Conservation (phyloP, 257 asterid species). For the Pogostemon cablin region DNA sequence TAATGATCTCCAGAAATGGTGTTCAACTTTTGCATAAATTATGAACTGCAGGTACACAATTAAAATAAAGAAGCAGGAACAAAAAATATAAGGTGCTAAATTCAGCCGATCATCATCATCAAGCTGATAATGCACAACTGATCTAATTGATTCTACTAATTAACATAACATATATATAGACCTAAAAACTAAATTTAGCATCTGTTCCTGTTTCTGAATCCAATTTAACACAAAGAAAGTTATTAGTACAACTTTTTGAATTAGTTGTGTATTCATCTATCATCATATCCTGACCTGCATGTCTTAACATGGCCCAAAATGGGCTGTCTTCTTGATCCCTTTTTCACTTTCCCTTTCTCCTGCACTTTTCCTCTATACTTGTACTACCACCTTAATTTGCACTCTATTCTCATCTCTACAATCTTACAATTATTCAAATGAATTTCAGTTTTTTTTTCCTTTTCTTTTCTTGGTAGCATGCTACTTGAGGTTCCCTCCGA, state of each 20-base stretch:
- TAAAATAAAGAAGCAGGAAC: constrained; percentile 66
- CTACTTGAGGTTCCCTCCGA: constrained; percentile 69
- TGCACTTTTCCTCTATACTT: constrained; percentile 27
- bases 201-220: constrained; percentile 69
- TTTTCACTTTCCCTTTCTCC: constrained; percentile 41
- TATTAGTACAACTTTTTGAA: constrained; percentile 33
- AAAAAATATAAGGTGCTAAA: constrained; percentile 57
- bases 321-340: constrained; percentile 33
- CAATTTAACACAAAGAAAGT: constrained; percentile 25
- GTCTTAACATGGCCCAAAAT: background rate
- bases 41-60: constrained; percentile 31
- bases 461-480: background rate
- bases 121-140: constrained; percentile 25
- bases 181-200: constrained; percentile 69
- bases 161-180: background rate
- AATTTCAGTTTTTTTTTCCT: background rate
- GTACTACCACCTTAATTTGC: constrained; percentile 8
- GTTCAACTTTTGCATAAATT: constrained; percentile 33
- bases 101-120: constrained; percentile 41
- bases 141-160: constrained; percentile 24
- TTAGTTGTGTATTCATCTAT: constrained; percentile 39
- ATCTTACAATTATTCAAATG: constrained; percentile 24
- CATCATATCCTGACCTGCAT: constrained; percentile 22
- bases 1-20: background rate
- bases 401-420: constrained; percentile 18